Conservation (phyloP, 495 filamentous ascomycete species). For the Clavariopsis aquatica region DNA sequence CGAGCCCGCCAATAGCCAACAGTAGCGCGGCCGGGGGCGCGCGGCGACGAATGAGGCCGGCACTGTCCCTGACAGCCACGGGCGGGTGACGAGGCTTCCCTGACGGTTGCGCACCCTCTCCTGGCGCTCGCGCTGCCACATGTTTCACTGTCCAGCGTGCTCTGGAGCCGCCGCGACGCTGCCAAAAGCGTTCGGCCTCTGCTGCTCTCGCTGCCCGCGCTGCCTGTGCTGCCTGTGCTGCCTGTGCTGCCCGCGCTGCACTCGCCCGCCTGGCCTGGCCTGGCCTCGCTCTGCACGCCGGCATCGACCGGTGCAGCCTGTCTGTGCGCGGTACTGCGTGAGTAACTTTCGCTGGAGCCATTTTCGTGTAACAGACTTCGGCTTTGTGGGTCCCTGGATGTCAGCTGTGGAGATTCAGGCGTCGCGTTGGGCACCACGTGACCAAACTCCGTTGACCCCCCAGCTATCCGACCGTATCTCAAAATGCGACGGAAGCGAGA, state of each 20-base stretch:
- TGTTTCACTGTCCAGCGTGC: not conserved
- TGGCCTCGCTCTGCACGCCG: too few relatives aligned
- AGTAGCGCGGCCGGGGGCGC: not conserved
- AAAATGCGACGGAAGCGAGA: not conserved
- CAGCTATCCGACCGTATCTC: not conserved
- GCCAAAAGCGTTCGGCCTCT: not conserved
- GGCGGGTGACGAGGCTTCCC: not conserved
- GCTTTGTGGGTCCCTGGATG: not conserved
- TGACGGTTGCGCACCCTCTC: not conserved
- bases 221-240: too few relatives aligned
- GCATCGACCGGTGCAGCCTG: not conserved
- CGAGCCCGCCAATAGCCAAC: not conserved
- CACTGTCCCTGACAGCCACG: constrained; percentile 1
- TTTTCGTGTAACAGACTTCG: not conserved
- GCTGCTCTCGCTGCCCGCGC: too few relatives aligned
- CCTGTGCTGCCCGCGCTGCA: too few relatives aligned
- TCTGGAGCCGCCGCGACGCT: not conserved
- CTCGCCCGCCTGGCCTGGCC: too few relatives aligned
- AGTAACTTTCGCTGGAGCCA: too few relatives aligned
- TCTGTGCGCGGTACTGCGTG: not conserved
- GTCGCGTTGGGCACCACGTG: not conserved
- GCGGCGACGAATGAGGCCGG: not conserved
- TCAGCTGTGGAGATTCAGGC: not conserved
- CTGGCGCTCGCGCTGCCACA: not conserved
- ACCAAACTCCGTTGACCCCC: not conserved